These are phyloP conservation scores for Elsinoe necatrix DNA, from an alignment of 2,329 filamentous ascomycete species.

Conservation along the genomic window DNA sequence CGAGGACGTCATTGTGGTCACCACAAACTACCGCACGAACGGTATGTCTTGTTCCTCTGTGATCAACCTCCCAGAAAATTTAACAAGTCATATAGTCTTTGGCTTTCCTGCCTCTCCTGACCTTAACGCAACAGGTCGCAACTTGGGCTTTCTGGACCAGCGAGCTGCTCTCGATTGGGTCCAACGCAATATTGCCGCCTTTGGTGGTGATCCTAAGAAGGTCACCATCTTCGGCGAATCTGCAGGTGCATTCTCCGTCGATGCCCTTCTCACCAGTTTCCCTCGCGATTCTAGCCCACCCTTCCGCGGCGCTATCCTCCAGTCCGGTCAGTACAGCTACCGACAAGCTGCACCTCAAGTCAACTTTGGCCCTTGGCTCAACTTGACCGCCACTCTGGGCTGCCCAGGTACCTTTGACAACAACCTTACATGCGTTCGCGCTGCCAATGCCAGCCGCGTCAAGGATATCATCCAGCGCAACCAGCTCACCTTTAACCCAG, in stretches of 20 bases:
- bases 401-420: slow-evolving; percentile 24
- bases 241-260: slow-evolving; percentile 28
- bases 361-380: slow-evolving; percentile 20
- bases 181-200: slow-evolving; percentile 30
- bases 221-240: slow-evolving; percentile 32
- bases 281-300: slow-evolving; percentile 22
- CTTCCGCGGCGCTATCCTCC: slow-evolving; percentile 29
- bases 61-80: too few relatives aligned
- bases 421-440: slow-evolving; percentile 26
- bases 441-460: slow-evolving; percentile 27
- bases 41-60: slow-evolving; percentile 8
- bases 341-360: slow-evolving; percentile 17
- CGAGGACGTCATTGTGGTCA: slow-evolving; percentile 31
- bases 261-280: slow-evolving; percentile 27
- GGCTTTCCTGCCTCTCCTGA: slow-evolving; percentile 34
- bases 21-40: slow-evolving; percentile 30
- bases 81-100: slow-evolving; percentile 27
- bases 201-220: slow-evolving; percentile 31
- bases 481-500: slow-evolving; percentile 26
- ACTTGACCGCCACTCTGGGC: slow-evolving; percentile 23
- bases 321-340: slow-evolving; percentile 28
- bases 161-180: slow-evolving; percentile 32
- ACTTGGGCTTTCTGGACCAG: slow-evolving; percentile 34
- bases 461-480: slow-evolving; percentile 27
- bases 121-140: slow-evolving; percentile 27